Base-by-base conservation (phyloP, 257 asterid species). In the Lycium barbarum region DNA sequence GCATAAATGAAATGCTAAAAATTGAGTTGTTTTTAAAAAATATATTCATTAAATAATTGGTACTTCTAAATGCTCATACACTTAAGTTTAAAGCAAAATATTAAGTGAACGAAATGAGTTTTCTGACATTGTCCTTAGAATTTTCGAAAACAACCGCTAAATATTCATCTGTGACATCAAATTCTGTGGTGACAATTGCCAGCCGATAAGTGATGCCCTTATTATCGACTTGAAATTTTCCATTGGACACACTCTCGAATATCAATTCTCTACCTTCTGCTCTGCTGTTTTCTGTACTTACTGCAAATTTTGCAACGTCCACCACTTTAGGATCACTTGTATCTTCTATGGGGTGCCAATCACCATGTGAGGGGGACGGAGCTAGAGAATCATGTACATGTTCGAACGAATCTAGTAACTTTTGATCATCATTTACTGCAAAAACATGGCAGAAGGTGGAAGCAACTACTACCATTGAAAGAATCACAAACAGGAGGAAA, bases 221-320 rank as follows among this genome's bases (percentile, higher is more conserved):
- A 4, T 38, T 7, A 8, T 49, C 88, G 1, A 84, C 85, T 68
- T 57, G 84, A 18, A 70, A 17, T 38, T 13, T 38, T 70, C 78
- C 78, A 7, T 2, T 9, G 33, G 4, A 70, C 10, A 70, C 54
- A 3, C 78, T 70, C 8, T 65, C 53, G 36, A 36, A 20, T 15
- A 2, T 8, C 0, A 68, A 38, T 68, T 51, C 4, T 4, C 66
- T 36, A 11, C 26, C 1, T 0, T 67, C 55, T 0, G 72, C 38
- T 67, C 17, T 17, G 36, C 15, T 83, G 14, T 87, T 85, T 82
- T 84, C 14, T 13, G 12, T 7, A 17, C 3, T 68, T 70, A 70
- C 8, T 7, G 33, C 54, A 38, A 38, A 70, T 38, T 70, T 70
- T 38, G 54, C 54, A 8, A 70, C 40, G 3, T 70, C 53, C 0